Base-by-base conservation (phyloP, 192 early-diverging fungal genomes). In the Linnemannia exigua region DNA sequence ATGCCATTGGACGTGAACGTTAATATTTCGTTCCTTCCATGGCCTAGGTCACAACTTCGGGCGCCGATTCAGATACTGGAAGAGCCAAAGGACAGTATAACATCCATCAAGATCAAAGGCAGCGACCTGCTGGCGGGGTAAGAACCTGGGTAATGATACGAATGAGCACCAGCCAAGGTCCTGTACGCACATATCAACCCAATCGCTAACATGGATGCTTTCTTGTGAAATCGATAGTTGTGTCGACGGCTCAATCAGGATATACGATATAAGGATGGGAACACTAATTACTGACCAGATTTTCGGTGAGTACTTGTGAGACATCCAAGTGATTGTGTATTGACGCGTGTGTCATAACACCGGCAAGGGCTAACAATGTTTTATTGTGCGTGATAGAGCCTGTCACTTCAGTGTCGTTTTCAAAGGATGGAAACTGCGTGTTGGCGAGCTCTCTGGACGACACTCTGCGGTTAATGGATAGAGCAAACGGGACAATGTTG, bases 31-130 rank as follows among this genome's bases (percentile, higher is more conserved):
- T 22, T 76, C 9, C 41, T 6, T n/a, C n/a, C 3, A 67, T 52
- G 54, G 0, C 15, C 51, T 66, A 87, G 90, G 83, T 91, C 94
- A 81, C 82, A 93, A 58, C 73, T 90, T 67, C 28, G 91, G 88
- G 61, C 89, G 22, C 96, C 96, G 8, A 93, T 99, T 38, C 98
- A 99, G 78, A 84, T 95, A 1, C 74, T 99, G 15, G 91, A 93
- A 28, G 97, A 97, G 15, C 91, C 94, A 52, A 96, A 96, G 83
- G 98, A 99, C 75, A 95, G 95, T 58, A 91, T 99, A 1, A 93
- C 95, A 46, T 93, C 95, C 7, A 88, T 99, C 25, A 88, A 91
- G 35, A 79, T 99, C n/a, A 79, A 88, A 37, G 94, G 90, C 28
- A 80, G 88, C 22, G 93, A 97, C 84, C 92, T 99, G 38, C 79